These are phyloP conservation scores for Spatholobus suberectus DNA, from an alignment of 306 rosid species.

Conservation along the genomic window DNA sequence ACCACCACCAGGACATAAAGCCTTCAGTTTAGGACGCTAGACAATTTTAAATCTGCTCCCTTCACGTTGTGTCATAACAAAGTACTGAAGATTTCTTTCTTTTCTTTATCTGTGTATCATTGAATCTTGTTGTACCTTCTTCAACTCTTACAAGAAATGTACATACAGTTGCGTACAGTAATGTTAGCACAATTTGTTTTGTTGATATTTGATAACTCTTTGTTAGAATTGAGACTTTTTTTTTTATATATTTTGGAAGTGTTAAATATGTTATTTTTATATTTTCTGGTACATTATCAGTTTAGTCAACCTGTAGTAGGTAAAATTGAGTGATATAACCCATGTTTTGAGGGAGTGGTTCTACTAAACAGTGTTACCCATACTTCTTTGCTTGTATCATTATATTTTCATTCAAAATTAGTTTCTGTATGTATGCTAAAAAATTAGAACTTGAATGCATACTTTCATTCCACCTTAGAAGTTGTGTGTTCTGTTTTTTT, in stretches of 20 bases:
- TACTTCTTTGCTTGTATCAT: background rate
- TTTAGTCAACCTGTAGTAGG: background rate
- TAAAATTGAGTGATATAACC: background rate
- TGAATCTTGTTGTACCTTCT: background rate
- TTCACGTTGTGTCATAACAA: background rate
- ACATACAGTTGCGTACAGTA: constrained; percentile 26
- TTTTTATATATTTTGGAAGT: background rate
- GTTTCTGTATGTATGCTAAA: background rate
- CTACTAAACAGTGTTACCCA: background rate
- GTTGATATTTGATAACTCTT: background rate
- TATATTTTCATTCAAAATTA: background rate
- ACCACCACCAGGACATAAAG: constrained; percentile 25
- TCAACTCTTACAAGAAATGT: constrained; percentile 16
- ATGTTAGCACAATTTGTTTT: background rate
- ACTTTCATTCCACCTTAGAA: background rate
- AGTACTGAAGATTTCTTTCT: background rate
- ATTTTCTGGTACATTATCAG: background rate
- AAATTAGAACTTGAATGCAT: background rate
- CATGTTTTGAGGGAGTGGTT: background rate
- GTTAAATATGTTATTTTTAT: background rate
- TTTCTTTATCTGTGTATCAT: background rate
- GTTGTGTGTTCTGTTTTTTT: too few relatives aligned
- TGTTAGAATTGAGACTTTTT: background rate
- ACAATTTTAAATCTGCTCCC: background rate
- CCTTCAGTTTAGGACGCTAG: background rate